Conservation (phyloP, 2,329 filamentous ascomycete genomes). For the Botryotinia convoluta region DNA sequence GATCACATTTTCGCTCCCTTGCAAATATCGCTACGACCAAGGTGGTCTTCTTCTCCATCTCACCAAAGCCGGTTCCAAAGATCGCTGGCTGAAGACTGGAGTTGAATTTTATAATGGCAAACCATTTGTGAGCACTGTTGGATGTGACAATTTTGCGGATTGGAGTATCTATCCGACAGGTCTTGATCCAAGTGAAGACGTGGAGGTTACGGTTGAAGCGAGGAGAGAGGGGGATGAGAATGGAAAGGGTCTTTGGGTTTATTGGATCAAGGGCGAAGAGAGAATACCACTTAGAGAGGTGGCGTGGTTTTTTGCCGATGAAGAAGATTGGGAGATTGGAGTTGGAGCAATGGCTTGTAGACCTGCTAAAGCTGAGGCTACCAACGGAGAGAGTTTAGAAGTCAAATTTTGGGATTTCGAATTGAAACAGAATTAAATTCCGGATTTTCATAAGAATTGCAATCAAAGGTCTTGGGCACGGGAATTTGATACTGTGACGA, state of each 20-base stretch:
- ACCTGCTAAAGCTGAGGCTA: slow-evolving; percentile 1
- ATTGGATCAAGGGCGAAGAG: slow-evolving; percentile 8
- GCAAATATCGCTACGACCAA: slow-evolving; percentile 17
- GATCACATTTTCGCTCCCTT: slow-evolving; percentile 8
- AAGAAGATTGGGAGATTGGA: slow-evolving; percentile 5
- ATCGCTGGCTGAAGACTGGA: slow-evolving; percentile 17
- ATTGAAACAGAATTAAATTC: neutral
- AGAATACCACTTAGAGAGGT: slow-evolving; percentile 15
- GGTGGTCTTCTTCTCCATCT: slow-evolving; percentile 14
- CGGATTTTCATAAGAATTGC: neutral
- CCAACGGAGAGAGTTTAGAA: neutral
- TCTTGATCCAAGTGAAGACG: neutral
- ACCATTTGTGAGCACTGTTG: slow-evolving; percentile 13
- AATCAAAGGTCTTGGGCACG: accelerated
- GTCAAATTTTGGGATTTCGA: slow-evolving; percentile 13
- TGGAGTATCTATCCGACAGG: slow-evolving; percentile 12
- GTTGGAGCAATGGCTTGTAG: slow-evolving; percentile 11
- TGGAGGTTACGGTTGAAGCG: slow-evolving; percentile 12
- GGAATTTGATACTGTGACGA: accelerated
- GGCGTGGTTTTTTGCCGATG: slow-evolving; percentile 13
- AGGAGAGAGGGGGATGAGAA: slow-evolving; percentile 10
- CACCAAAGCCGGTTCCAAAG: neutral
- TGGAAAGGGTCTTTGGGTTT: slow-evolving; percentile 15
- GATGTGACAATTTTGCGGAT: slow-evolving; percentile 4
- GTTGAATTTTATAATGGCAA: slow-evolving; percentile 12